A percentile compares a stretch with the other conserved stretches of the same genome.
phyloP scores from a whole-genome alignment of 352 stramenopile genomes.

The Plasmopara viticola region DNA sequence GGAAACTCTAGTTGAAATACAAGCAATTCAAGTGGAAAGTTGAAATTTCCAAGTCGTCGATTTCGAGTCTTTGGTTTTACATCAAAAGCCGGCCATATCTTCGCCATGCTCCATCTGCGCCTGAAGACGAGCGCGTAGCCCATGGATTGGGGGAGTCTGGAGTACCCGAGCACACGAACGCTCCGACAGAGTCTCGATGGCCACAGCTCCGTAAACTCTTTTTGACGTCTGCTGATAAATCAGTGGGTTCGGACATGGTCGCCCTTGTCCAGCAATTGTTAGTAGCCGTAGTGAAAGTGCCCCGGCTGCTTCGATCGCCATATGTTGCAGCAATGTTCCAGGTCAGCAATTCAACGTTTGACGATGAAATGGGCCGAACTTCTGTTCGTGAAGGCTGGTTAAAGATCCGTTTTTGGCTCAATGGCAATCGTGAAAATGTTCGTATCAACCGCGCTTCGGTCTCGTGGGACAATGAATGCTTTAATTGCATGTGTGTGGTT shows the following conservation, averaged over 20 bases:
- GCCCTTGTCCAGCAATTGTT: constrained; percentile 70
- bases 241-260: constrained; percentile 67
- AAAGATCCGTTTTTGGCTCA: constrained; percentile 77
- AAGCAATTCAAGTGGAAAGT: constrained; percentile 76
- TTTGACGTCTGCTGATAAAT: constrained; percentile 70
- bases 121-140: constrained; percentile 16
- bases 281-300: constrained; percentile 58
- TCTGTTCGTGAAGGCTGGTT: constrained; percentile 80
- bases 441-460: constrained; percentile 69
- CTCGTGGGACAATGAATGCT: constrained; percentile 83
- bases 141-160: constrained; percentile 18
- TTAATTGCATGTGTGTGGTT: constrained; percentile 86
- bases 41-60: constrained; percentile 76
- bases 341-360: constrained; percentile 80
- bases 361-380: constrained; percentile 75
- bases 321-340: constrained; percentile 77
- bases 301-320: constrained; percentile 51
- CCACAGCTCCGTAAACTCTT: constrained; percentile 79
- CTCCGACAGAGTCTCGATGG: constrained; percentile 24
- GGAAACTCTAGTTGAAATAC: constrained; percentile 45
- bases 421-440: constrained; percentile 81
- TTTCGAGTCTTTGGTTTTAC: constrained; percentile 83
- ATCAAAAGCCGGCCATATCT: constrained; percentile 78
- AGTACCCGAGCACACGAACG: constrained; percentile 16
- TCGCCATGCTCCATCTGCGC: constrained; percentile 27